Conservation (phyloP, 129 eudicot genomes). For the Flaveria bidentis region DNA sequence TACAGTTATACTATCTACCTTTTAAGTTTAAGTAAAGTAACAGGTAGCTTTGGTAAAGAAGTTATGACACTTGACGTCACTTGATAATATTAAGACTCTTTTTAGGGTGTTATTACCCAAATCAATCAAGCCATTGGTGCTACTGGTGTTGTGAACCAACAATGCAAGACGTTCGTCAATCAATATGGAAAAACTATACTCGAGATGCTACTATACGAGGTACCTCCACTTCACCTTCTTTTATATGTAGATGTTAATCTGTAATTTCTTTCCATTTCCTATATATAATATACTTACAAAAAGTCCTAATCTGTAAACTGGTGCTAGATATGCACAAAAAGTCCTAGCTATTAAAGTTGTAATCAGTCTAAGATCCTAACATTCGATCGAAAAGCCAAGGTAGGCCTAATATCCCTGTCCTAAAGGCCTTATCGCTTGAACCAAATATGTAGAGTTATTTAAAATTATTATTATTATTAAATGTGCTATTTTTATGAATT, state of each 20-base stretch:
- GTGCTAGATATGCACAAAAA: background rate
- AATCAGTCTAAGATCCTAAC: background rate
- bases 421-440: background rate
- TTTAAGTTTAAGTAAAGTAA: background rate
- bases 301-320: background rate
- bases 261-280: background rate
- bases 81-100: conserved; percentile 23
- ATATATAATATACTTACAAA: background rate
- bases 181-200: conserved; percentile 70
- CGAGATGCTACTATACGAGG: conserved; percentile 68
- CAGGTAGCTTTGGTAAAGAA: background rate
- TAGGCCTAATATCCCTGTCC: background rate
- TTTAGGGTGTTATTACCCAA: conserved; percentile 62
- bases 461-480: background rate
- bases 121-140: conserved; percentile 97
- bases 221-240: conserved; percentile 26
- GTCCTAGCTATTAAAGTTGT: background rate
- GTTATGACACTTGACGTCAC: background rate
- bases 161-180: conserved; percentile 76
- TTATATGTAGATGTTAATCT: background rate
- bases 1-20: background rate
- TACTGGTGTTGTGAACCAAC: conserved; percentile 78
- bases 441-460: background rate
- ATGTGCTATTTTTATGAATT: background rate
- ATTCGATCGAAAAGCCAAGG: background rate